Base-by-base conservation (phyloP, 768 basidiomycete species). In the Austroboletus eburneus region DNA sequence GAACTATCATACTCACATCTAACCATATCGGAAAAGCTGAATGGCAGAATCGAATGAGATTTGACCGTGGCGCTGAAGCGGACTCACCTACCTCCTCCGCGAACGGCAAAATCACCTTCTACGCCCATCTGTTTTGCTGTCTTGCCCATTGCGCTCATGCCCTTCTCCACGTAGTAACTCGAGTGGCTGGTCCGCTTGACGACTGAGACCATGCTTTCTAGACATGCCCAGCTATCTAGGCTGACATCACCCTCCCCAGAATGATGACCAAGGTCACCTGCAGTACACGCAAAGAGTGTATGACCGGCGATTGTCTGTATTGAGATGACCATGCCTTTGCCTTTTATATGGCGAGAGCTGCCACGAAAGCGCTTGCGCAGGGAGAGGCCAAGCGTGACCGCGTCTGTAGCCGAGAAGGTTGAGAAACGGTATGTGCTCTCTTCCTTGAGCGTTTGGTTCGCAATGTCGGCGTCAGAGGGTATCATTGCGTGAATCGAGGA, bases 1-100 rank as follows among this genome's bases (percentile, higher is more conserved):
- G 35, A 43, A 5, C 9, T 16, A 36, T 20, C 36, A 17, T 21
- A 47, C 65, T 56, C 62, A 84, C 87, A 75, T 89, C 83, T 47
- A 91, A 67, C 87, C 87, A 91, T 54, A 91, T 81, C 4, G 88
- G 88, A 72, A 87, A 90, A 0, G 88, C 88, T 91, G 51, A 32
- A 48, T 42, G 41, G n/a, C 43, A 39, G 24, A 16, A 18, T 30
- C 29, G 39, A 24, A 46, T 55, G 39, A 55, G 45, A 25, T 20
- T 22, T 13, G 36, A 21, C 20, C 36, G 9, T 42, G 1, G 2
- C 21, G 6, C 20, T 39, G n/a, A 29, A 39, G 14, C 9, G 17
- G 34, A 33, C 33, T 18, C 32, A 72, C 82, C 65, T 53, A 91
- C 89, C 89, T 68, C 89, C 89, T 41, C 89, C 89, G 48, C 79